These are phyloP conservation scores for Arctostaphylos glauca DNA, from an alignment of 148 eudicot species.

Conservation along the genomic window DNA sequence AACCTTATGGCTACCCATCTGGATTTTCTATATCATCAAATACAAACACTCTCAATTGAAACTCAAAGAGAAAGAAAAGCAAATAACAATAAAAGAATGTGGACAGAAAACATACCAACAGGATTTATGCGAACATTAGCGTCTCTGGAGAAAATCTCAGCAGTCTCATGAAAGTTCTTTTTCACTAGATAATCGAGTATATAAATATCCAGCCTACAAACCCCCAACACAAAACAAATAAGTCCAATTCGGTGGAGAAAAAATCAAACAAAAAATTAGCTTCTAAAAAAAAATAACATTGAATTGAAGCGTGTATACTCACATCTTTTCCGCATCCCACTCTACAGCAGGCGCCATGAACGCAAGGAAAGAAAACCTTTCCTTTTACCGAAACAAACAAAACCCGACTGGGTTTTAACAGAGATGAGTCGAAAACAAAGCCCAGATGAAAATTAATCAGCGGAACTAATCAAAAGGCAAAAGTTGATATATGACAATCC, in stretches of 20 bases:
- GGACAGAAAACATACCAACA: conserved; percentile 27
- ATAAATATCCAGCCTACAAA: conserved; percentile 30
- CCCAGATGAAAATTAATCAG: not conserved
- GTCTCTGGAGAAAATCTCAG: conserved; percentile 38
- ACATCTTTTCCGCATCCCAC: conserved; percentile 38
- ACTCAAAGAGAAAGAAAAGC: not conserved
- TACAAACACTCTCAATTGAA: not conserved
- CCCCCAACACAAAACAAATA: not conserved
- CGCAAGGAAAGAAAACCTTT: not conserved
- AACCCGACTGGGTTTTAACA: conserved; percentile 4
- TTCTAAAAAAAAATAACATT: not conserved
- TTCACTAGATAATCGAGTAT: conserved; percentile 34
- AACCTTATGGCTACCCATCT: not conserved
- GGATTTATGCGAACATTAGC: conserved; percentile 23
- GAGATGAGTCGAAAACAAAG: not conserved
- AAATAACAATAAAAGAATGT: not conserved
- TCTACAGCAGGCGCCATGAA: conserved; percentile 25
- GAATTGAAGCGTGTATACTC: conserved; percentile 18
- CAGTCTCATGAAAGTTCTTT: conserved; percentile 27
- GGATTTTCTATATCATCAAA: not conserved
- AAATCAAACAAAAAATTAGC: not conserved
- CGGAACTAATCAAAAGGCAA: not conserved
- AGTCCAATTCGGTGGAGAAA: not conserved
- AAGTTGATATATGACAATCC: not conserved
- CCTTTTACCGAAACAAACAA: not conserved